Percentiles rank a stretch among this genome's conserved stretches.
Conservation (phyloP, 78 protist genomes). For the Cavenderia fasciculata region DNA sequence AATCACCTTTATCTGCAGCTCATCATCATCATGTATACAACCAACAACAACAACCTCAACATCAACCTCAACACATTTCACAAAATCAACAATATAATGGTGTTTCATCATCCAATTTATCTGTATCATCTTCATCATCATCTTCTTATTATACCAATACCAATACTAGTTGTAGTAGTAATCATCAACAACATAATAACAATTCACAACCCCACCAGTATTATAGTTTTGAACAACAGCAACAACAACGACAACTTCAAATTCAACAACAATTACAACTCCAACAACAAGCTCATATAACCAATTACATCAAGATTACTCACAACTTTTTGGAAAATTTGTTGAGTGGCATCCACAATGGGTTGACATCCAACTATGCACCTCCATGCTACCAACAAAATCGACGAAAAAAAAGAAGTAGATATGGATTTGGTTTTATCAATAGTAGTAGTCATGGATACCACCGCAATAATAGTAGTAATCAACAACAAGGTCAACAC, state of each 20-base stretch:
- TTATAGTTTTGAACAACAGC: not conserved
- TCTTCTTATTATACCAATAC: not conserved
- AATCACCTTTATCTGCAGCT: not conserved
- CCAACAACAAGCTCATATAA: not conserved
- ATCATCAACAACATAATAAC: not conserved
- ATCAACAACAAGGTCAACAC: too few relatives aligned
- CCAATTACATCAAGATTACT: conserved; percentile 23
- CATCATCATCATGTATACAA: not conserved
- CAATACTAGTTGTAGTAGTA: not conserved
- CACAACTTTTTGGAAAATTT: conserved; percentile 19
- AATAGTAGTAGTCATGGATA: too few relatives aligned
- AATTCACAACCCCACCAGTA: not conserved
- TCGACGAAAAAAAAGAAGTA: not conserved
- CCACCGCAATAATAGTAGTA: too few relatives aligned
- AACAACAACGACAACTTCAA: not conserved
- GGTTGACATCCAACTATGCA: conserved; percentile 16
- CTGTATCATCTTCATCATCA: not conserved
- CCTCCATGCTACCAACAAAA: conserved; percentile 28
- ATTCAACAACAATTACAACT: not conserved
- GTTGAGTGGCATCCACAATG: not conserved
- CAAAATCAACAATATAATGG: not conserved
- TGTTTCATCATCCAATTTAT: not conserved
- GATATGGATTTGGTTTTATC: too few relatives aligned
- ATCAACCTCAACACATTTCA: not conserved
- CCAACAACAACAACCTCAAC: not conserved